Evolutionary conservation across 2,329 filamentous ascomycete genomes (phyloP).

Genomic region (Colletotrichum scovillei): DNA sequence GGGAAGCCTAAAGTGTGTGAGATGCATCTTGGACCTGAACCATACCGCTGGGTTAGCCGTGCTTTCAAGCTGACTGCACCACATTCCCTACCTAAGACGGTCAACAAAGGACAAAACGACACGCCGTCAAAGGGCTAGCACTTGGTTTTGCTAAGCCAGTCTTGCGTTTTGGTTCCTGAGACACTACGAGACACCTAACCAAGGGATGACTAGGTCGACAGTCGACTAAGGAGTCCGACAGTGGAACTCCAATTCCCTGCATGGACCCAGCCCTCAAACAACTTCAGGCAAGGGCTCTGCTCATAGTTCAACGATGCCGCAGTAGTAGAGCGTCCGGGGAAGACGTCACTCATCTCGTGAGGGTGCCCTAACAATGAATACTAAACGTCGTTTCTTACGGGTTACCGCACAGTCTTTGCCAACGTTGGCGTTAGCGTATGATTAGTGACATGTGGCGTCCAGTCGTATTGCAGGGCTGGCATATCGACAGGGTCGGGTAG

Average conservation of each 20-base stretch:
- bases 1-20: neutral
- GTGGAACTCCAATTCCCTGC: neutral
- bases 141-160: neutral
- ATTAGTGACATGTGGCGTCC: constrained; percentile 23
- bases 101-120: constrained; percentile 25
- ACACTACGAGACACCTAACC: neutral
- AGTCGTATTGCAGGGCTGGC: constrained; percentile 10
- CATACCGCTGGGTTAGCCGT: constrained; percentile 10
- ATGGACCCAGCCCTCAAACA: neutral
- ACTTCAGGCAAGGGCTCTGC: neutral
- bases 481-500: neutral
- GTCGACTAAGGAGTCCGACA: neutral
- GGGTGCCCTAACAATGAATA: neutral
- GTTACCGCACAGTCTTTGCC: neutral
- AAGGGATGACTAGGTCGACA: neutral
- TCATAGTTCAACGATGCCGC: neutral
- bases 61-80: neutral
- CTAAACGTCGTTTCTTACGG: neutral
- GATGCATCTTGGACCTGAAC: neutral
- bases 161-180: neutral
- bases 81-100: neutral
- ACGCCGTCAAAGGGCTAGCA: constrained; percentile 12
- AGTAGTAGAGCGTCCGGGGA: neutral
- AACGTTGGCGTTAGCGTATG: constrained; percentile 17
- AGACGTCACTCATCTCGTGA: neutral